Evolutionary conservation across 768 basidiomycete genomes (phyloP), one percentile per base, ranked within the genome.

Genomic region (Suillus occidentalis): DNA sequence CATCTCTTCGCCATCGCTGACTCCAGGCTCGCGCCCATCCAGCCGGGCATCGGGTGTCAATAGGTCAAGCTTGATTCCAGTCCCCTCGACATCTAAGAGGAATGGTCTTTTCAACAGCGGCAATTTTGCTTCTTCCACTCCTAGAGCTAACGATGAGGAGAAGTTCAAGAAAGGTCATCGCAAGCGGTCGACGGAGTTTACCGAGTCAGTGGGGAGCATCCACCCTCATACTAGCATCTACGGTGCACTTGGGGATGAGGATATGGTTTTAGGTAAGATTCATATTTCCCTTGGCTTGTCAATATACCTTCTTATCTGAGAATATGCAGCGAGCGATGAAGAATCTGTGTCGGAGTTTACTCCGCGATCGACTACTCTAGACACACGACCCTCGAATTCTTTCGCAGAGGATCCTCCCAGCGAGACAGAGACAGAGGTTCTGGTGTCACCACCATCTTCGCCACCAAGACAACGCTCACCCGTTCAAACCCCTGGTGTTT

Each of bases 41-140:
- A 74, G 72, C 63, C 70, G 72, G 31, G 55, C 65, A 34, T 72
- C 77, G 6, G 72, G 71, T 22, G 60, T 67, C 18, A 61, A 64
- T 53, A 62, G 64, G 20, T 66, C 74, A 9, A 84, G 83, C 61
- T 76, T 79, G 37, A 84, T 86, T 61, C 84, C 85, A 16, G 76
- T 83, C 6, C 77, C 77, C 28, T 77, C 83, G 20, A 76, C 79
- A 22, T 68, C 73, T 60, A 82, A 81, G 68, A 66, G 63, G 52
- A 49, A 66, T 56, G 63, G 65, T 55, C n/a, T 62, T 47, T 63
- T 52, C 39, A 39, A 36, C 16, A 65, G 72, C 22, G 68, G 49
- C 8, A 40, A 67, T 4, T 74, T 59, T 42, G 25, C 40, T 31
- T 42, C 58, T 22, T 59, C 58, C 25, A 59, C 58, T 18, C 58